Conservation (phyloP, 208 protist species). For the Leishmania amazonensis region DNA sequence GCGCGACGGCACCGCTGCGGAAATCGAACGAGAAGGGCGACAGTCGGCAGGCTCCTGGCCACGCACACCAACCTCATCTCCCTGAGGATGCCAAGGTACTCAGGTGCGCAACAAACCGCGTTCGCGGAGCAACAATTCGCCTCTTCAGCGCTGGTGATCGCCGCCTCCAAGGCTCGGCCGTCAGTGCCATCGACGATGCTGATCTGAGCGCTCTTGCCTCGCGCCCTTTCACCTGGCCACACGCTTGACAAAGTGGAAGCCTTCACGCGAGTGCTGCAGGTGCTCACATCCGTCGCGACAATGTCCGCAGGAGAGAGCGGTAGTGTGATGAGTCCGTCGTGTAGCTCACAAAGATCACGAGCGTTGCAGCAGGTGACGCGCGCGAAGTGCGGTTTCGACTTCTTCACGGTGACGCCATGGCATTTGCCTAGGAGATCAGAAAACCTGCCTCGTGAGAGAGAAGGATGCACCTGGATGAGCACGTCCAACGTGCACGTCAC, state of each 20-base stretch:
- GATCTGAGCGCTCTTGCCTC: background rate
- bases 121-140: background rate
- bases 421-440: slow-evolving; percentile 4
- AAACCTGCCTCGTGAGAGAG: background rate
- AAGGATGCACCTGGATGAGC: slow-evolving; percentile 14
- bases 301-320: slow-evolving; percentile 10
- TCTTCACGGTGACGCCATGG: slow-evolving; percentile 6
- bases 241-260: background rate
- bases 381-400: slow-evolving; percentile 12
- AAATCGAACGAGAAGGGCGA: slow-evolving; percentile 17
- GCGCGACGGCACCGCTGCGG: slow-evolving; percentile 16
- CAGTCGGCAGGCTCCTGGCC: slow-evolving; percentile 23
- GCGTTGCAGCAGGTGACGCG: slow-evolving; percentile 13
- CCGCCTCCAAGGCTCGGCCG: background rate
- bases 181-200: background rate
- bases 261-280: slow-evolving; percentile 7
- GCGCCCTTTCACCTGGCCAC: background rate
- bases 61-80: background rate
- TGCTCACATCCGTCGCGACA: slow-evolving; percentile 19
- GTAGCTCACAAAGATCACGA: background rate
- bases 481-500: slow-evolving; percentile 16
- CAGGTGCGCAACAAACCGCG: background rate
- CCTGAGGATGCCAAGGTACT: background rate
- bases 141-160: background rate
- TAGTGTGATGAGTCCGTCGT: background rate